Evolutionary conservation across 2,329 filamentous ascomycete species (phyloP).

Genomic region (Didymella segeticola): DNA sequence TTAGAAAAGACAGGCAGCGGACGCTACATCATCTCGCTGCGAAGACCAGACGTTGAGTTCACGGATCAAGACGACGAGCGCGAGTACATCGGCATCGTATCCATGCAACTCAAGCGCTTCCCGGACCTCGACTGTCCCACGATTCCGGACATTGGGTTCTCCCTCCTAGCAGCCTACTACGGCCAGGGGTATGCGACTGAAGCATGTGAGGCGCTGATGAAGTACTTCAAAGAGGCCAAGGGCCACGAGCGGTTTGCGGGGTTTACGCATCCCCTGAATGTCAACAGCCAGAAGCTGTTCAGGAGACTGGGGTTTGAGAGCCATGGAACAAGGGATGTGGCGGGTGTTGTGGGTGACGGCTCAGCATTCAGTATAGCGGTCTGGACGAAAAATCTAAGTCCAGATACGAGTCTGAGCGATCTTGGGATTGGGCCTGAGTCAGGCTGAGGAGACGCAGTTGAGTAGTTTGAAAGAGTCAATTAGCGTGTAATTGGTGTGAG

Average conservation of each 20-base stretch:
- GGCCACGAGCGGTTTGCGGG: constrained; percentile 20
- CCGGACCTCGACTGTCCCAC: constrained; percentile 19
- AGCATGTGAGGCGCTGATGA: constrained; percentile 20
- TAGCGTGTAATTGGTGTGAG: not conserved
- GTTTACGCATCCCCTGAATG: constrained; percentile 25
- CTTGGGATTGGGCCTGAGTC: constrained; percentile 5
- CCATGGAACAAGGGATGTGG: constrained; percentile 18
- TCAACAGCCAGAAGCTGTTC: constrained; percentile 26
- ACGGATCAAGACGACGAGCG: not conserved
- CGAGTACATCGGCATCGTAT: constrained; percentile 26
- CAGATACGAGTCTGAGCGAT: not conserved
- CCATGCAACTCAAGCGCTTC: constrained; percentile 31
- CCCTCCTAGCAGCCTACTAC: constrained; percentile 13
- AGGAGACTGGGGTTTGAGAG: constrained; percentile 28
- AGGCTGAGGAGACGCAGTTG: not conserved
- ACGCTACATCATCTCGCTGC: constrained; percentile 35
- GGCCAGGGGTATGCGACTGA: constrained; percentile 34
- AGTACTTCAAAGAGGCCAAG: constrained; percentile 15
- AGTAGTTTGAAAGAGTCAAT: not conserved
- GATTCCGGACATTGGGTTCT: constrained; percentile 34
- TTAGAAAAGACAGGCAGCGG: constrained; percentile 38
- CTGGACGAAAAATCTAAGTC: constrained; percentile 17
- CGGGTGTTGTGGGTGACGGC: constrained; percentile 9
- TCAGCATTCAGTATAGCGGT: constrained; percentile 5
- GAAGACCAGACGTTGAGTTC: not conserved